phyloP scores from a whole-genome alignment of 129 eudicot genomes.

The Deinandra increscens region DNA sequence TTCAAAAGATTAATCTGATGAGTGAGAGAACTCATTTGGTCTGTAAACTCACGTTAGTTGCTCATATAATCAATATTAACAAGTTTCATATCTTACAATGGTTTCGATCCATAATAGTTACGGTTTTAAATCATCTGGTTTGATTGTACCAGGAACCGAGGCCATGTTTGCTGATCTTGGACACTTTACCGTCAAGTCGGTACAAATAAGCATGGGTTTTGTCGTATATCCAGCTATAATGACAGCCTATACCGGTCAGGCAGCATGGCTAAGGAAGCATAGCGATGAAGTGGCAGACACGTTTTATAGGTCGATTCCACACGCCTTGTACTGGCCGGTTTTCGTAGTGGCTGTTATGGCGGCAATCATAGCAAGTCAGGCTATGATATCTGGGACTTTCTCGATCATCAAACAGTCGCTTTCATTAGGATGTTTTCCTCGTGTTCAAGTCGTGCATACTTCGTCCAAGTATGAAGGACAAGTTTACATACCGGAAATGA shows the following conservation, averaged over 20 bases:
- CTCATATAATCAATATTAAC: too few species aligned
- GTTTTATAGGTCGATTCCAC: slow-evolving; percentile 62
- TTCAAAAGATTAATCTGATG: too few species aligned
- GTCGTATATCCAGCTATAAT: slow-evolving; percentile 70
- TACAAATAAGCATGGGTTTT: slow-evolving; percentile 74
- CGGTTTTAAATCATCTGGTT: background rate
- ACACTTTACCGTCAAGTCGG: slow-evolving; percentile 68
- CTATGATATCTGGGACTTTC: slow-evolving; percentile 80
- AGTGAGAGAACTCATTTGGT: too few species aligned
- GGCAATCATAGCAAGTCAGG: slow-evolving; percentile 80
- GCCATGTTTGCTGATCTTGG: slow-evolving; percentile 86
- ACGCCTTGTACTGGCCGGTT: slow-evolving; percentile 69
- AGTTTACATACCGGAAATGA: slow-evolving; percentile 76
- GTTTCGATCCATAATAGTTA: too few species aligned
- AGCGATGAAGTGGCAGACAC: slow-evolving; percentile 32
- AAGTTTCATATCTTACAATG: too few species aligned
- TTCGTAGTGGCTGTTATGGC: slow-evolving; percentile 76
- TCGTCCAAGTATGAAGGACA: slow-evolving; percentile 73
- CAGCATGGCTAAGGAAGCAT: slow-evolving; percentile 55
- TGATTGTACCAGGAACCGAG: slow-evolving; percentile 53
- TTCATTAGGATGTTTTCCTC: slow-evolving; percentile 79
- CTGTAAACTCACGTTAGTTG: too few species aligned
- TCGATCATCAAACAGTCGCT: slow-evolving; percentile 78
- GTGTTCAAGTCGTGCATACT: slow-evolving; percentile 73
- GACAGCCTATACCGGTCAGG: slow-evolving; percentile 63